Percentiles rank a stretch among this genome's conserved stretches.
Conservation (phyloP, 257 asterid genomes). For the Orobanche coerulescens region DNA sequence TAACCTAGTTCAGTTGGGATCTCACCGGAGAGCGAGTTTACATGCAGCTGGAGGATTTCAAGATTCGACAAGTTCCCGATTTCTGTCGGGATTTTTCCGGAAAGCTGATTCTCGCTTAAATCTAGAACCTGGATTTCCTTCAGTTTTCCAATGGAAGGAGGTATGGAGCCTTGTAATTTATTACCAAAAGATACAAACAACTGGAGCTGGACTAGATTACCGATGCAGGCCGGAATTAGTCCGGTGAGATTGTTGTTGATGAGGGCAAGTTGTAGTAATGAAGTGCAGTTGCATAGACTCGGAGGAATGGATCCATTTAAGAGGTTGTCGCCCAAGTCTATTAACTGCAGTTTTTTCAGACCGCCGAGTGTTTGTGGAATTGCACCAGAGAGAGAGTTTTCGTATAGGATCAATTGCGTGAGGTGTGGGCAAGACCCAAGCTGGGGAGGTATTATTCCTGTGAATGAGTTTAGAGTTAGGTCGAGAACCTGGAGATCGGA, state of each 20-base stretch:
- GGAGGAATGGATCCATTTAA: slow-evolving; percentile 55
- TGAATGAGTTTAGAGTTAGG: slow-evolving; percentile 55
- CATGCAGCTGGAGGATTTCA: slow-evolving; percentile 38
- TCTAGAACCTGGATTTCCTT: slow-evolving; percentile 42
- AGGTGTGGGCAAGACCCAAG: slow-evolving; percentile 41
- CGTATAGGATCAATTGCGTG: slow-evolving; percentile 31
- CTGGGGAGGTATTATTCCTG: slow-evolving; percentile 56
- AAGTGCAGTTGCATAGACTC: slow-evolving; percentile 53
- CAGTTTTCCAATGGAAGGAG: slow-evolving; percentile 50
- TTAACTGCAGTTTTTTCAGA: slow-evolving; percentile 28
- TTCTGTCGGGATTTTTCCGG: slow-evolving; percentile 60
- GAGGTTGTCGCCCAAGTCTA: slow-evolving; percentile 56
- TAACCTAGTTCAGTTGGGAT: slow-evolving; percentile 56
- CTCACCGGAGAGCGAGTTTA: slow-evolving; percentile 47
- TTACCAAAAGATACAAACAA: slow-evolving; percentile 45
- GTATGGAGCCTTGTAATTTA: slow-evolving; percentile 48
- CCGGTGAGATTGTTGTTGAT: slow-evolving; percentile 60
- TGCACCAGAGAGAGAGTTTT: slow-evolving; percentile 46
- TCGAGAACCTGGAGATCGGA: slow-evolving; percentile 72
- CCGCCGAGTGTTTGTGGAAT: slow-evolving; percentile 61
- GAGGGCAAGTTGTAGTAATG: slow-evolving; percentile 38
- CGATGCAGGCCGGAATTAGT: slow-evolving; percentile 40
- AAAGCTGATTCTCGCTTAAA: slow-evolving; percentile 43
- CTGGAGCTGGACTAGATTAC: slow-evolving; percentile 46
- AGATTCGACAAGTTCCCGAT: slow-evolving; percentile 48